Evolutionary conservation across 23 red algal species (phyloP).

Genomic region (Agarophyton chilense): DNA sequence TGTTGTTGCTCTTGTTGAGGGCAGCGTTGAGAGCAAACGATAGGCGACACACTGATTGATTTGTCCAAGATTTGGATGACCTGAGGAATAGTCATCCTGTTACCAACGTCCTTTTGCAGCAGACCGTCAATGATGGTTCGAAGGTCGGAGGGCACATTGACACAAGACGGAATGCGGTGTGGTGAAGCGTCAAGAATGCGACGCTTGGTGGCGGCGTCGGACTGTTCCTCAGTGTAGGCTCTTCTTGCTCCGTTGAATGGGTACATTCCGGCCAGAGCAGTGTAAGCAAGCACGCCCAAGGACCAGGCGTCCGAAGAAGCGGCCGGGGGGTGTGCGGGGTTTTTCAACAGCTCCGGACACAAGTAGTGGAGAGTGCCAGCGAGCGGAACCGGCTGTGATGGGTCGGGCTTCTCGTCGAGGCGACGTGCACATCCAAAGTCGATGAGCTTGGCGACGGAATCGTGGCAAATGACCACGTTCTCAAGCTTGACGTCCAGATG

Average conservation of each 20-base stretch:
- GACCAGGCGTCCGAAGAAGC: conserved; percentile 72
- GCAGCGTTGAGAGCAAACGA: neutral
- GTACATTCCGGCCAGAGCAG: conserved; percentile 52
- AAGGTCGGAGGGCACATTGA: conserved; percentile 39
- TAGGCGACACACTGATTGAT: neutral
- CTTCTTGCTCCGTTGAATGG: conserved; percentile 63
- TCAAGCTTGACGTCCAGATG: conserved; percentile 76
- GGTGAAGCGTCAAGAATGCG: conserved; percentile 39
- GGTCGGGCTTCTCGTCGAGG: neutral
- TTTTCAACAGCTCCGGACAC: conserved; percentile 35
- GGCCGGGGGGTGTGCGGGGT: conserved; percentile 17
- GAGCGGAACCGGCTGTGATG: conserved; percentile 16
- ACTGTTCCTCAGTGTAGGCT: conserved; percentile 10
- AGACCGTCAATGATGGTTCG: conserved; percentile 42
- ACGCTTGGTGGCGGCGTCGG: conserved; percentile 20
- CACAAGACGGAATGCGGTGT: conserved; percentile 37
- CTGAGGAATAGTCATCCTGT: conserved; percentile 49
- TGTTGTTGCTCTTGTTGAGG: neutral
- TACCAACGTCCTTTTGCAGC: conserved; percentile 48
- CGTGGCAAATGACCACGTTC: conserved; percentile 61
- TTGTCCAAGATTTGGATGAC: conserved; percentile 40
- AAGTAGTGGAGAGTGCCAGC: conserved; percentile 63
- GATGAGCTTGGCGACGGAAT: conserved; percentile 48
- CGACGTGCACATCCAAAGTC: conserved; percentile 66
- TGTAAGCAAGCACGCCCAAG: conserved; percentile 71